A percentile compares a stretch with the other conserved stretches of the same genome.
phyloP scores from a whole-genome alignment of 164 flowering plant genomes.

The Protea cynaroides region DNA sequence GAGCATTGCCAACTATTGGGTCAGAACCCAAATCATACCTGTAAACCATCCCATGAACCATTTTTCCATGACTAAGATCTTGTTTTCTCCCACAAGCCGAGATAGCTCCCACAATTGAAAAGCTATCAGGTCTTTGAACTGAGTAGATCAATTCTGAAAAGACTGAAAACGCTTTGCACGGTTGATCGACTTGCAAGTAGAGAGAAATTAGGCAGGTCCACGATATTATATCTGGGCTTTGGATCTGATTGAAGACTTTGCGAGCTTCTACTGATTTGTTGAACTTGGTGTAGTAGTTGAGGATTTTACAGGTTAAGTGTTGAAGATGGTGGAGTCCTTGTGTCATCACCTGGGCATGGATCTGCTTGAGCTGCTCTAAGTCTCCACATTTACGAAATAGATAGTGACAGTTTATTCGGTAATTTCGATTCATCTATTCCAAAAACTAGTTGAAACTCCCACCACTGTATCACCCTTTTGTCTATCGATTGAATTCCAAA shows the following conservation, averaged over 20 bases:
- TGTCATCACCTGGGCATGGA: conserved; percentile 29
- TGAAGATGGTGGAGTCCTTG: conserved; percentile 23
- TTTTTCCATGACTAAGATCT: conserved; percentile 27
- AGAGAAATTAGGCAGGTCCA: conserved; percentile 37
- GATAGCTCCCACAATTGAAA: conserved; percentile 33
- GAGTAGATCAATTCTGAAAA: conserved; percentile 19
- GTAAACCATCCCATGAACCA: conserved; percentile 42
- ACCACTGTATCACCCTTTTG: too few species aligned
- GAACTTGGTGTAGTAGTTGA: conserved; percentile 31
- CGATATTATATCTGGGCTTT: conserved; percentile 33
- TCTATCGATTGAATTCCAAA: too few species aligned
- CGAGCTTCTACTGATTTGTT: conserved; percentile 22
- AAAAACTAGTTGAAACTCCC: too few species aligned
- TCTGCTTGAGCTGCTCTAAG: conserved; percentile 25
- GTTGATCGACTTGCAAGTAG: conserved; percentile 21
- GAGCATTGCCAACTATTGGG: conserved; percentile 32
- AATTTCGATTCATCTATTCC: neutral
- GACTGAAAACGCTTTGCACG: conserved; percentile 21
- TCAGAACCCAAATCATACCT: conserved; percentile 21
- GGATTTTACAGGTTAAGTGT: conserved; percentile 26
- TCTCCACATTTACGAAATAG: conserved; percentile 18
- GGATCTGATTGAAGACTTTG: conserved; percentile 28
- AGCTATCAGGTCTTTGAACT: conserved; percentile 30
- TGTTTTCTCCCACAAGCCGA: conserved; percentile 30
- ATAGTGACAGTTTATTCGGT: conserved; percentile 8